phyloP scores from a whole-genome alignment of 176 grass and related monocot genomes.

The Oryza glumipatula region DNA sequence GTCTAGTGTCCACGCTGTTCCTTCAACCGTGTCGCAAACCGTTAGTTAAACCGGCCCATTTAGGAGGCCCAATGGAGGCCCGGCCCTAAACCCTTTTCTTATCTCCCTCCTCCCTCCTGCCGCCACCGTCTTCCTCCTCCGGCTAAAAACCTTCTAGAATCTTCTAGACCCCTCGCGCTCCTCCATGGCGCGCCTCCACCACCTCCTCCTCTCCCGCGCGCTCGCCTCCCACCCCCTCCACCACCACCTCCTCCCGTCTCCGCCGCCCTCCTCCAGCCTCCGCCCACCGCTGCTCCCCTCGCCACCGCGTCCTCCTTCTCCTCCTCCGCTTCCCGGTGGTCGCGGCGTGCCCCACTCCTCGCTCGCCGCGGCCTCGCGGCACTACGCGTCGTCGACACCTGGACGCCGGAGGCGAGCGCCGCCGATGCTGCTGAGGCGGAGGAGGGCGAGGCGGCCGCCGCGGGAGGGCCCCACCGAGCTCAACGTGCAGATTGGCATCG shows the following conservation, averaged over 20 bases:
- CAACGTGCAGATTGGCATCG: constrained; percentile 77
- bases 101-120: constrained; percentile 12
- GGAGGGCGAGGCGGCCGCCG: constrained; percentile 28
- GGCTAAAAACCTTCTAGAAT: constrained; percentile 30
- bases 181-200: constrained; percentile 55
- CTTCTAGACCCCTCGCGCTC: constrained; percentile 29
- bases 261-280: constrained; percentile 7
- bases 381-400: constrained; percentile 11
- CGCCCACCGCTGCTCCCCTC: background rate
- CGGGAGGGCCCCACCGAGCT: constrained; percentile 60
- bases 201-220: constrained; percentile 43
- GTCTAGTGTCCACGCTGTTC: too few relatives aligned
- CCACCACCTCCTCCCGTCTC: background rate
- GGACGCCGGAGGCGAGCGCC: constrained; percentile 35
- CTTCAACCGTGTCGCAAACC: too few relatives aligned
- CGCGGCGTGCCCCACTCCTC: constrained; percentile 20
- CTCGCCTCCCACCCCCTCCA: constrained; percentile 35
- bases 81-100: constrained; percentile 39
- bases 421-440: constrained; percentile 41
- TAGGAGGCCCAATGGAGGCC: background rate
- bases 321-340: background rate
- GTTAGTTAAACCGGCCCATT: background rate
- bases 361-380: constrained; percentile 14
- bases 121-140: background rate
- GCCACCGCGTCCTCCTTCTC: background rate